phyloP scores from a whole-genome alignment of 1,139 yeast species.

The Candida sp. region DNA sequence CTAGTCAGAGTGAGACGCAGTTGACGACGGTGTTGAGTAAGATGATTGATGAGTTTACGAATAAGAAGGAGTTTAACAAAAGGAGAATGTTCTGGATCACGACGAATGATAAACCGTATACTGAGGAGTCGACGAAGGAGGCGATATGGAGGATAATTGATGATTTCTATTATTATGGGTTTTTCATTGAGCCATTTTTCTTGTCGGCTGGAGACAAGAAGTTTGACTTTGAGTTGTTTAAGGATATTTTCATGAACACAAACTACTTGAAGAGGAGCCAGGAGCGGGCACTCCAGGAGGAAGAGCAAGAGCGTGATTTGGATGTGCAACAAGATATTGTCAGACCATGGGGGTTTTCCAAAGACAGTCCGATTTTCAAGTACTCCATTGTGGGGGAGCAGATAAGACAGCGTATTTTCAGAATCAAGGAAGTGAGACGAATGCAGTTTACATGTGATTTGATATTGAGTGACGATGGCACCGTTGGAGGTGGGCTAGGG shows the following conservation, averaged over 20 bases:
- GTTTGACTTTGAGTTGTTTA: slow-evolving; percentile 59
- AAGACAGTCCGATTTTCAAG: slow-evolving; percentile 13
- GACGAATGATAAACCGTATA: slow-evolving; percentile 42
- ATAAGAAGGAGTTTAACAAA: slow-evolving; percentile 33
- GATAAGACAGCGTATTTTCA: slow-evolving; percentile 45
- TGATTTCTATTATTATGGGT: slow-evolving; percentile 58
- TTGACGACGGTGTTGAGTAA: slow-evolving; percentile 27
- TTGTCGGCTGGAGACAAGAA: slow-evolving; percentile 29
- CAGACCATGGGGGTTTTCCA: slow-evolving; percentile 14
- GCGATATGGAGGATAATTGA: slow-evolving; percentile 61
- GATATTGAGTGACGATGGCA: slow-evolving; percentile 42
- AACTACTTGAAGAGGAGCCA: slow-evolving; percentile 27
- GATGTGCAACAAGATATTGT: slow-evolving; percentile 11
- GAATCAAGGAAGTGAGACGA: slow-evolving; percentile 65
- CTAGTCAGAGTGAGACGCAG: slow-evolving; percentile 18
- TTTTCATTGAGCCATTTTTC: slow-evolving; percentile 69
- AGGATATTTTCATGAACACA: slow-evolving; percentile 57
- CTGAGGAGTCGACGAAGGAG: slow-evolving; percentile 27
- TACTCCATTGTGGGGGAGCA: slow-evolving; percentile 14
- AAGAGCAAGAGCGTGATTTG: slow-evolving; percentile 8
- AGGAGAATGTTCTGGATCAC: slow-evolving; percentile 49
- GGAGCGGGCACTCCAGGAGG: slow-evolving; percentile 5
- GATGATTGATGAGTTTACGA: slow-evolving; percentile 38
- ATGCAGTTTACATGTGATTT: slow-evolving; percentile 65
- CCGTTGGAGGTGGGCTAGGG: slow-evolving; percentile 50